Base-by-base conservation (phyloP, 352 stramenopile genomes). In the Thalassiosira ordinaria region DNA sequence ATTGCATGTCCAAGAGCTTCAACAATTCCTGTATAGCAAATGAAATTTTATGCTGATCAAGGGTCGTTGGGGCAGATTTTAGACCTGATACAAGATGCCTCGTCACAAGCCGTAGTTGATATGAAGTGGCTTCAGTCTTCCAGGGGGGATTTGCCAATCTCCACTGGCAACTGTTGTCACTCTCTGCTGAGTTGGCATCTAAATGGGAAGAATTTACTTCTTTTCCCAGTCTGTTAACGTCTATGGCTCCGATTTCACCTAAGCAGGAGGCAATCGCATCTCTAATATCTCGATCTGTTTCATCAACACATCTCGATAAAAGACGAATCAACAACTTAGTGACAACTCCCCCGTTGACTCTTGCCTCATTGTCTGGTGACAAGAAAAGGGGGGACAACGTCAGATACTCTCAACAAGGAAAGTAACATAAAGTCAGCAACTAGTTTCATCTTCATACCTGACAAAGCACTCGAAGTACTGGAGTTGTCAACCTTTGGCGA, bases 11-110 rank as follows among this genome's bases (percentile, higher is more conserved):
- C 20, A 93, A 67, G 26, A 92, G 41, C 51, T 82, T 75, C 27
- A 95, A 68, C 24, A 93, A 39, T 70, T 95, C 86, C 68, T 95
- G 91, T 62, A 95, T 93, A n/a, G 86, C 80, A 80, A 91, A 93
- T 31, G 75, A 87, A 78, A 95, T 88, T 65, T 94, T 95, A 61
- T 94, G 77, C 61, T 95, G 91, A 62, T 94, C 91, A 31, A 87
- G 56, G 29, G 80, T 78, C 14, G 78, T 84, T 7, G 75, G 35
- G 14, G 89, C 83, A 41, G 87, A 87, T 76, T 89, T 94, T 24
- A 95, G 73, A 6, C 75, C 69, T n/a, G 67, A 73, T 46, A 93
- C 89, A 59, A 95, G 79, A 62, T 92, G 79, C 49, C 67, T 72
- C n/a, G 85, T 93, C 8, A 95, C 73, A 18, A 94, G 68, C 9